These are phyloP conservation scores for Microbotryum scabiosae DNA, from an alignment of 1,284 basidiomycete species.

Conservation along the genomic window DNA sequence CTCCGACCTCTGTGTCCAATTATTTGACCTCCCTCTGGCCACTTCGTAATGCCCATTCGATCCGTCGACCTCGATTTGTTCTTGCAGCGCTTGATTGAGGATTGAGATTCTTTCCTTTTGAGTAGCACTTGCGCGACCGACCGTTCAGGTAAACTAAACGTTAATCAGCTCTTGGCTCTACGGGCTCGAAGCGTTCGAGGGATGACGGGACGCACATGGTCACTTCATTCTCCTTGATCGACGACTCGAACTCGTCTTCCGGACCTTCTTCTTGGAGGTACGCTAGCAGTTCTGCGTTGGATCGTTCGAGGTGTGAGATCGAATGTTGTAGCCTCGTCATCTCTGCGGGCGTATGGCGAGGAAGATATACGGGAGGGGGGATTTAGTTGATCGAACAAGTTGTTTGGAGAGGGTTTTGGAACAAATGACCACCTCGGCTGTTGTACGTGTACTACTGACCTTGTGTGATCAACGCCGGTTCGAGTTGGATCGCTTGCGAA, in stretches of 20 bases:
- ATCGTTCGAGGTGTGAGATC: constrained; percentile 19
- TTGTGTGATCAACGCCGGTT: too few relatives aligned
- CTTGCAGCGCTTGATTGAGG: constrained; percentile 22
- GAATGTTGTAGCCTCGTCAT: constrained; percentile 22
- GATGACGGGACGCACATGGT: too few relatives aligned
- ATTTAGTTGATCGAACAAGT: too few relatives aligned
- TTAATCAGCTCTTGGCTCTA: too few relatives aligned
- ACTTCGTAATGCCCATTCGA: constrained; percentile 19
- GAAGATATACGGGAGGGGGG: too few relatives aligned
- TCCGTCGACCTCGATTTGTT: constrained; percentile 25
- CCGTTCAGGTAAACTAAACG: too few relatives aligned
- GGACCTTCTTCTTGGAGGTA: constrained; percentile 11
- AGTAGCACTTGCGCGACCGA: constrained; percentile 11
- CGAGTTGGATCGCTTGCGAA: too few relatives aligned
- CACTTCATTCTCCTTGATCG: constrained; percentile 18
- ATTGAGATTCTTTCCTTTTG: constrained; percentile 25
- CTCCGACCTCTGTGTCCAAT: not conserved
- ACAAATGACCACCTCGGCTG: too few relatives aligned
- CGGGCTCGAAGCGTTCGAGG: too few relatives aligned
- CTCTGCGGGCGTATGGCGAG: constrained; percentile 12
- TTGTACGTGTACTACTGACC: too few relatives aligned
- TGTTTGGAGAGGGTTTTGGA: too few relatives aligned
- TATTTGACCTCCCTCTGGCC: not conserved
- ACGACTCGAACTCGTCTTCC: constrained; percentile 7
- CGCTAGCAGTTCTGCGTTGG: constrained; percentile 17